Evolutionary conservation across 2,329 filamentous ascomycete species (phyloP).

Genomic region (Leptosphaerulina australis): DNA sequence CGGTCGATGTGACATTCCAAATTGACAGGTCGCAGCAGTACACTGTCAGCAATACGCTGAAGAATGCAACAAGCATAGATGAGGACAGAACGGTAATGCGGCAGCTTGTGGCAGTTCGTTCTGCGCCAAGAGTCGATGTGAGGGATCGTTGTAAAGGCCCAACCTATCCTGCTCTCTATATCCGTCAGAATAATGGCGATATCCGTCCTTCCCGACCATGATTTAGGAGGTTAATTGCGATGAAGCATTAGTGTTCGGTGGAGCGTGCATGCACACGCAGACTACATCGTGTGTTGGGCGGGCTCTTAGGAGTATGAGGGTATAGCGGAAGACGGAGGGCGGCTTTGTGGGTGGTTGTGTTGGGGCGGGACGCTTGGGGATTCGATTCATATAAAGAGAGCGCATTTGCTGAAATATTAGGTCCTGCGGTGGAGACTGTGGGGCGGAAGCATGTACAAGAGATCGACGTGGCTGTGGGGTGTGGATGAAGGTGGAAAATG

Average conservation of each 20-base stretch:
- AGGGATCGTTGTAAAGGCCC: neutral
- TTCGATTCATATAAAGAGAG: too few relatives aligned
- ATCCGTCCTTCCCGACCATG: neutral
- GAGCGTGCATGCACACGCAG: slow-evolving; percentile 6
- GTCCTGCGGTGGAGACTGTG: too few relatives aligned
- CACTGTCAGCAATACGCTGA: neutral
- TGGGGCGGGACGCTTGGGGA: too few relatives aligned
- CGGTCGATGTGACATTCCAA: neutral
- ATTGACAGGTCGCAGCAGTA: neutral
- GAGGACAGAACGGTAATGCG: slow-evolving; percentile 3
- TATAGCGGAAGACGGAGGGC: slow-evolving; percentile 36
- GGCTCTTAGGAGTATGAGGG: slow-evolving; percentile 39
- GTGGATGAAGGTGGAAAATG: too few relatives aligned
- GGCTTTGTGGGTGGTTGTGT: slow-evolving; percentile 21
- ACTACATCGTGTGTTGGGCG: slow-evolving; percentile 23
- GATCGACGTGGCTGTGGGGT: too few relatives aligned
- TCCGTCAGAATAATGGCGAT: neutral
- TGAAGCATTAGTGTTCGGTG: neutral
- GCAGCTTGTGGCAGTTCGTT: neutral
- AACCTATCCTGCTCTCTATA: neutral
- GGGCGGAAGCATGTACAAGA: too few relatives aligned
- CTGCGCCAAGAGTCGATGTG: slow-evolving; percentile 5
- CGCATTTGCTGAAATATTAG: too few relatives aligned
- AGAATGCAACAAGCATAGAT: neutral
- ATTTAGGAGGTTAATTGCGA: slow-evolving; percentile 9